phyloP scores from a whole-genome alignment of 352 stramenopile genomes.

The Aphanomyces euteiches region DNA sequence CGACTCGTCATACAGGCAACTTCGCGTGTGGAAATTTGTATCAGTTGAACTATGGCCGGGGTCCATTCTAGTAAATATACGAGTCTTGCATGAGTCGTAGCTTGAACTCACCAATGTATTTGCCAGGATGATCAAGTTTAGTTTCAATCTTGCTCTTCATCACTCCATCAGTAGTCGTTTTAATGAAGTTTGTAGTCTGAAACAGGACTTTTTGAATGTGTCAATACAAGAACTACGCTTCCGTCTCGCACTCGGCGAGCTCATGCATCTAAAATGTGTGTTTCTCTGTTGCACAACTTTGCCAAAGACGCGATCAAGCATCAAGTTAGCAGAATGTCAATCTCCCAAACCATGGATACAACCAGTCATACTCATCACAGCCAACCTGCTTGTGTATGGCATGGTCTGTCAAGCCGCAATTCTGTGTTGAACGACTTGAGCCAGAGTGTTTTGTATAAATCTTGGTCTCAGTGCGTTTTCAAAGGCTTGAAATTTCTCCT shows the following conservation, averaged over 20 bases:
- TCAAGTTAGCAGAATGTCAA: constrained; percentile 99
- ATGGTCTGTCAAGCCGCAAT: constrained; percentile 97
- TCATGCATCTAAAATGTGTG: constrained; percentile 45
- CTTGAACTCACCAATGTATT: constrained; percentile 19
- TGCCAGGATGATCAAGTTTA: not conserved
- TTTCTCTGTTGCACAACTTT: constrained; percentile 58
- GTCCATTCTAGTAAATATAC: constrained; percentile 72
- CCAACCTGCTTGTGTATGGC: constrained; percentile 98
- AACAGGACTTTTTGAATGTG: constrained; percentile 50
- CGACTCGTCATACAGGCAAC: constrained; percentile 98
- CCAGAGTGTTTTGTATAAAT: constrained; percentile 99
- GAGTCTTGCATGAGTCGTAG: not conserved
- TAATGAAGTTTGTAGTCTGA: constrained; percentile 46
- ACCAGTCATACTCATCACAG: constrained; percentile 99
- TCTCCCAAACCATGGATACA: constrained; percentile 99
- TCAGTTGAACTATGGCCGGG: constrained; percentile 99
- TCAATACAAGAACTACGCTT: constrained; percentile 42
- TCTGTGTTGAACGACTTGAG: constrained; percentile 99
- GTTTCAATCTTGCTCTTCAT: constrained; percentile 25
- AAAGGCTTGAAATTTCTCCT: constrained; percentile 83
- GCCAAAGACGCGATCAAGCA: constrained; percentile 98
- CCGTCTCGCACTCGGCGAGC: constrained; percentile 38
- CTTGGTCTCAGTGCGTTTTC: constrained; percentile 91
- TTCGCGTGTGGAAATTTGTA: constrained; percentile 97
- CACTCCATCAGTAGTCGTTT: constrained; percentile 41